Percentiles rank a stretch among this genome's conserved stretches.
phyloP scores from a whole-genome alignment of 75 land plant species.

The Pinus albicaulis region DNA sequence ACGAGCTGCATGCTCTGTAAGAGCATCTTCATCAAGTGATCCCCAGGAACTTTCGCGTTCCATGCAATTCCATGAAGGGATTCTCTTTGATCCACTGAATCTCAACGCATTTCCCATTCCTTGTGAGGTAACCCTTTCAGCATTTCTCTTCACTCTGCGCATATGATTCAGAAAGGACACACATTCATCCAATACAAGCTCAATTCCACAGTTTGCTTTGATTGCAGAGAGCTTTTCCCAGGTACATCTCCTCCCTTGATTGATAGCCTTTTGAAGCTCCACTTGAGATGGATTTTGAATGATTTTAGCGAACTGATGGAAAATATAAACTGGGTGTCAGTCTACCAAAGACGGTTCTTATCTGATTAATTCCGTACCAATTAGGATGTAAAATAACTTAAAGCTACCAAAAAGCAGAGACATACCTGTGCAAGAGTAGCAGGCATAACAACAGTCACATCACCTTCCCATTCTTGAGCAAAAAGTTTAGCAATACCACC shows the following conservation, averaged over 20 bases:
- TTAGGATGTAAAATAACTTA: not conserved
- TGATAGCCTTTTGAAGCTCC: constrained; percentile 91
- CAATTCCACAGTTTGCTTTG: constrained; percentile 95
- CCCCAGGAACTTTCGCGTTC: constrained; percentile 96
- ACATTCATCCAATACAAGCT: constrained; percentile 91
- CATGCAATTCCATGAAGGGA: constrained; percentile 98
- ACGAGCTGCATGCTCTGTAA: constrained; percentile 31
- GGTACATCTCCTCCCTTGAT: constrained; percentile 91
- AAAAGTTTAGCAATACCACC: constrained; percentile 91
- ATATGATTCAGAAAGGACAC: constrained; percentile 88
- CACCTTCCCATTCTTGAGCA: constrained; percentile 99
- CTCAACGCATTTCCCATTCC: constrained; percentile 25
- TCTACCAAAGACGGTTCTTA: not conserved
- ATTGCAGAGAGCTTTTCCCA: constrained; percentile 99
- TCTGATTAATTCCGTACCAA: not conserved
- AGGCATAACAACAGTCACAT: constrained; percentile 99
- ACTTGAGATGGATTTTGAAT: constrained; percentile 70
- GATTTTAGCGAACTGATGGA: constrained; percentile 69
- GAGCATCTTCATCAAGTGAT: constrained; percentile 79
- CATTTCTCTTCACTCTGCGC: constrained; percentile 70
- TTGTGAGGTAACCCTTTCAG: constrained; percentile 65
- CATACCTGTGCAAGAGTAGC: constrained; percentile 97
- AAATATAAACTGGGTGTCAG: constrained; percentile 1
- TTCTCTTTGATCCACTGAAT: constrained; percentile 71
- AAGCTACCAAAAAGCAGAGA: not conserved